These are phyloP conservation scores for Sechiopsis laciniata DNA, from an alignment of 306 rosid species.

Conservation along the genomic window DNA sequence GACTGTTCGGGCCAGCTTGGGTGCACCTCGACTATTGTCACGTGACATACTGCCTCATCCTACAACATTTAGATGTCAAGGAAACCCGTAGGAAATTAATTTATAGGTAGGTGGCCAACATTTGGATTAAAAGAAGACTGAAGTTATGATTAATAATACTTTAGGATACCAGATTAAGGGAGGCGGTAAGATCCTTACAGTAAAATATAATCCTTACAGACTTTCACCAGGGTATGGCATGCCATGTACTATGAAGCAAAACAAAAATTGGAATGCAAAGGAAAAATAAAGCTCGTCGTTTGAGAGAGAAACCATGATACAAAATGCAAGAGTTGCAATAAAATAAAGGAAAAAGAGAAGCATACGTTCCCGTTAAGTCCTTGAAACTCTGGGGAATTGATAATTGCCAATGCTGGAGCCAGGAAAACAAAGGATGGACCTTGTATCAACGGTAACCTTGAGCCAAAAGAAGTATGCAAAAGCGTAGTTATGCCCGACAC, in stretches of 20 bases:
- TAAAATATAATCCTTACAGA: not conserved
- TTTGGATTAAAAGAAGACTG: not conserved
- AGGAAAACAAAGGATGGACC: slow-evolving; percentile 91
- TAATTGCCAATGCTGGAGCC: slow-evolving; percentile 78
- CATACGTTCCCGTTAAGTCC: slow-evolving; percentile 76
- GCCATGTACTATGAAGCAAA: slow-evolving; percentile 4
- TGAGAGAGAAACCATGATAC: not conserved
- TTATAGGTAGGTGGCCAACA: no score
- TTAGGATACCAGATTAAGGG: slow-evolving; percentile 3
- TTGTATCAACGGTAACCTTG: slow-evolving; percentile 90
- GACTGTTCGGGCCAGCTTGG: no score
- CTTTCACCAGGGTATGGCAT: not conserved
- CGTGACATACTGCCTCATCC: no score
- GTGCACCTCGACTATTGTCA: no score
- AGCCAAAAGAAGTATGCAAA: slow-evolving; percentile 76
- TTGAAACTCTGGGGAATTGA: slow-evolving; percentile 83
- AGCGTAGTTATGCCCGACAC: slow-evolving; percentile 81
- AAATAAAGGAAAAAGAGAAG: slow-evolving; percentile 24
- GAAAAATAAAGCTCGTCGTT: not conserved
- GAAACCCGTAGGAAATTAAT: no score
- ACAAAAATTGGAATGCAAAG: not conserved
- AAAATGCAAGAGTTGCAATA: slow-evolving; percentile 13
- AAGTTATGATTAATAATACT: not conserved
- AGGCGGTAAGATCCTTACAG: no score
- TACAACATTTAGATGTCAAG: no score